Conservation (phyloP, 2,329 filamentous ascomycete genomes). For the Arthrobotrys megalospora region DNA sequence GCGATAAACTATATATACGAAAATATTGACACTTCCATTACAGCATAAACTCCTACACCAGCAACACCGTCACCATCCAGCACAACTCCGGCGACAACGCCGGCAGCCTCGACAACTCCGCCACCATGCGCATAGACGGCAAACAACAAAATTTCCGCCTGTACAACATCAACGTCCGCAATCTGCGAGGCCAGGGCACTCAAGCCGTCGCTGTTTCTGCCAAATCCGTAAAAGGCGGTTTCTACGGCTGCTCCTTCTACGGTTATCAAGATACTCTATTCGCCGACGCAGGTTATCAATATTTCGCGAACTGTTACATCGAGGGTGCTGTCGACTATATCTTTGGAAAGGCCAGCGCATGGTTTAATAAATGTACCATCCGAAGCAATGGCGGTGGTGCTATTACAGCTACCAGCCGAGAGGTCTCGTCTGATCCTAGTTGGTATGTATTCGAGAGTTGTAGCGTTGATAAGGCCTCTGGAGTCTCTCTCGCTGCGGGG, state of each 20-base stretch:
- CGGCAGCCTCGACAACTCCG: slow-evolving; percentile 65
- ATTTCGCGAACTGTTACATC: slow-evolving; percentile 70
- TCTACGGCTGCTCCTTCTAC: slow-evolving; percentile 70
- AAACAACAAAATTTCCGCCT: slow-evolving; percentile 64
- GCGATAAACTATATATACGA: not conserved
- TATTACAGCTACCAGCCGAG: slow-evolving; percentile 68
- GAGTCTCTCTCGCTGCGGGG: slow-evolving; percentile 67
- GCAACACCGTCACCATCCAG: slow-evolving; percentile 66
- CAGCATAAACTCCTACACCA: slow-evolving; percentile 63
- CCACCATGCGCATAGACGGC: slow-evolving; percentile 65
- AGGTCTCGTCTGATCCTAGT: slow-evolving; percentile 66
- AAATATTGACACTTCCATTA: not conserved
- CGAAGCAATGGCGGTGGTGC: slow-evolving; percentile 64
- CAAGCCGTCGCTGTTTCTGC: slow-evolving; percentile 71
- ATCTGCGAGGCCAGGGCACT: slow-evolving; percentile 70
- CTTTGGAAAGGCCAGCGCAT: slow-evolving; percentile 66
- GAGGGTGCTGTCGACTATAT: slow-evolving; percentile 72
- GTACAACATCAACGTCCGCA: slow-evolving; percentile 69
- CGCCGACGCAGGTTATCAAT: slow-evolving; percentile 69
- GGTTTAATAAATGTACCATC: slow-evolving; percentile 65
- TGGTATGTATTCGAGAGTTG: slow-evolving; percentile 71
- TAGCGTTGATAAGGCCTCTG: slow-evolving; percentile 68
- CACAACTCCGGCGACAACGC: slow-evolving; percentile 65
- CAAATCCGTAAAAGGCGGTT: slow-evolving; percentile 68
- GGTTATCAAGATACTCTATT: slow-evolving; percentile 72